These are phyloP conservation scores for Trichophyton schoenleinii DNA, from an alignment of 2,329 filamentous ascomycete genomes.

Conservation along the genomic window DNA sequence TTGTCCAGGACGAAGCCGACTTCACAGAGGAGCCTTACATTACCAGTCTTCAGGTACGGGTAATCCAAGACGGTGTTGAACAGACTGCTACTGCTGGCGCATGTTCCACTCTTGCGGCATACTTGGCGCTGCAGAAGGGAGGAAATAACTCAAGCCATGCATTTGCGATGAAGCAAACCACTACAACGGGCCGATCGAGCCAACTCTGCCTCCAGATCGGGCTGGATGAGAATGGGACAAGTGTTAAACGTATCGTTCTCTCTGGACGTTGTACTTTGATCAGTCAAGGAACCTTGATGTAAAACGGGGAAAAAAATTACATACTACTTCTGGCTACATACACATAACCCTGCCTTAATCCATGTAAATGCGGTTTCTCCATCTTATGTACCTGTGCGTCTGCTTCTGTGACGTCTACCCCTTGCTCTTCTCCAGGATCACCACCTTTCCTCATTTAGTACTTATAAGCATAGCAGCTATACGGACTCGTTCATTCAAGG, in stretches of 20 bases:
- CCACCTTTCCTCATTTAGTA: not conserved
- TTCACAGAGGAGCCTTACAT: constrained; percentile 19
- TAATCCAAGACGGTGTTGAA: constrained; percentile 27
- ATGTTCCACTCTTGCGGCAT: constrained; percentile 35
- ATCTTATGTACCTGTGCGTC: not conserved
- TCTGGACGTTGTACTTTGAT: constrained; percentile 14
- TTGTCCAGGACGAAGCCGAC: constrained; percentile 17
- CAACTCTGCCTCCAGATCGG: constrained; percentile 37
- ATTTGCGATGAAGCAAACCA: constrained; percentile 37
- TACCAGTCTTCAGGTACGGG: constrained; percentile 21
- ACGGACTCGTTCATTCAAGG: too few relatives aligned
- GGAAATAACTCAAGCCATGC: constrained; percentile 19
- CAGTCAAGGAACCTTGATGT: constrained; percentile 14
- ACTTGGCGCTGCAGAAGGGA: constrained; percentile 33
- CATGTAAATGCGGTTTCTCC: not conserved
- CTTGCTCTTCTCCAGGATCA: not conserved
- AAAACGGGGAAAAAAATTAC: not conserved
- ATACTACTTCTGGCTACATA: not conserved
- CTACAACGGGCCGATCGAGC: constrained; percentile 41
- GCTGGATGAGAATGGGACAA: constrained; percentile 23
- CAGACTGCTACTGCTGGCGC: constrained; percentile 42
- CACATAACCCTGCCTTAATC: not conserved
- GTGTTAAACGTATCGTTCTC: constrained; percentile 13
- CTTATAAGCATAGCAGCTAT: not conserved
- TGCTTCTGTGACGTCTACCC: not conserved